These are phyloP conservation scores for Globisporangium cylindrosporum DNA, from an alignment of 352 stramenopile species.

Conservation along the genomic window DNA sequence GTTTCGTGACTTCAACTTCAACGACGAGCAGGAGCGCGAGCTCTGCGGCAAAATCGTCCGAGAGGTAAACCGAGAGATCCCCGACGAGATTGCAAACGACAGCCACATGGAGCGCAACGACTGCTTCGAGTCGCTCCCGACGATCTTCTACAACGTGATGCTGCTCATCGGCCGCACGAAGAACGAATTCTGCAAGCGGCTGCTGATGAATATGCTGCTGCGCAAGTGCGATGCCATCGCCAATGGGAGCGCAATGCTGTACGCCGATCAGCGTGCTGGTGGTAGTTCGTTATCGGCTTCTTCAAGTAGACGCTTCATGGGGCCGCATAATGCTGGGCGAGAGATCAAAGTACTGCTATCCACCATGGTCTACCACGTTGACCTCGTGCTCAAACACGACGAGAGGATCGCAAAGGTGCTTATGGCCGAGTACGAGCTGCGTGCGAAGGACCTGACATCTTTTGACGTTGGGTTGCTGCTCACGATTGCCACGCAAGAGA, in stretches of 20 bases:
- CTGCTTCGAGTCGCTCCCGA: slow-evolving; percentile 33
- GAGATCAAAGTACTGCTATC: slow-evolving; percentile 37
- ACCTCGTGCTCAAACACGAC: slow-evolving; percentile 47
- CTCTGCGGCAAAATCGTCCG: slow-evolving; percentile 45
- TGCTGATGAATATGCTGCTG: slow-evolving; percentile 38
- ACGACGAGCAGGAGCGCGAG: slow-evolving; percentile 26
- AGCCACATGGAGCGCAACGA: slow-evolving; percentile 11
- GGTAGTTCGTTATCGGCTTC: neutral
- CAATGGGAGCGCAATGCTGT: neutral
- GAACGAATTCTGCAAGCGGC: slow-evolving; percentile 30
- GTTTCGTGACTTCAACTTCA: slow-evolving; percentile 39
- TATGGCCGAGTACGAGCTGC: slow-evolving; percentile 36
- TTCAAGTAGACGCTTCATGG: neutral
- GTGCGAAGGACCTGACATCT: slow-evolving; percentile 25
- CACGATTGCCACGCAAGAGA: slow-evolving; percentile 32
- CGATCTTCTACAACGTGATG: slow-evolving; percentile 38
- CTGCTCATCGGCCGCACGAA: slow-evolving; percentile 31
- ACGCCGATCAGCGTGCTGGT: slow-evolving; percentile 12
- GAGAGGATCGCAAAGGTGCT: slow-evolving; percentile 35
- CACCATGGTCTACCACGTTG: slow-evolving; percentile 56
- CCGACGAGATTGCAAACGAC: slow-evolving; percentile 11
- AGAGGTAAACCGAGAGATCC: slow-evolving; percentile 30
- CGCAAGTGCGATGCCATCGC: slow-evolving; percentile 26
- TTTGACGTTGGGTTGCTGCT: slow-evolving; percentile 49
- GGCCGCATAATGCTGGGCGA: slow-evolving; percentile 1